Evolutionary conservation across 768 basidiomycete species (phyloP), one percentile per base, ranked within the genome.

Genomic region (Kwoniella botswanensis): DNA sequence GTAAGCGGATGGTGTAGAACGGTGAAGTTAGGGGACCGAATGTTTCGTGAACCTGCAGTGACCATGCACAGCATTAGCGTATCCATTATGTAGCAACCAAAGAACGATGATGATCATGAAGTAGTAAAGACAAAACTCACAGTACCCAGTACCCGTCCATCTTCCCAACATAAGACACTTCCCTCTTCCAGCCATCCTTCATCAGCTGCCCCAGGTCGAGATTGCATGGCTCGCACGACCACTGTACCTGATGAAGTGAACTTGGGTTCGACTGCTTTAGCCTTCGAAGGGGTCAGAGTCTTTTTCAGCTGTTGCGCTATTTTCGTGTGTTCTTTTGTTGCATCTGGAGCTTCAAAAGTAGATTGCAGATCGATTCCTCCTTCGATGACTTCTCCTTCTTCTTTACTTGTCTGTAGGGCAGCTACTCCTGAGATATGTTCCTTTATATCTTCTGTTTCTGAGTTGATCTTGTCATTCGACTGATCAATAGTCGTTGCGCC

Each of bases 1-100:
- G 91, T 83, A 95, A 93, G 77, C 90, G 90, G 73, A 98, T 86
- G 76, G 93, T 91, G 81, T 98, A 98, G 68, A 96, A 85, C 6
- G 96, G 96, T 70, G 92, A 90, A 21, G 88, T 87, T 10, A 95
- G 93, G 2, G 96, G 94, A 11, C 96, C 96, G 84, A 98, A 98
- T 0, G 95, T 97, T 84, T 98, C 96, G 80, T 91, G 92, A 63
- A 98, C 86, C 93, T 95, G 82, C 11, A 73, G 75, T 62, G 3
- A 41, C 21, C 4, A 24, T 0, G 9, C 4, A 29, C 17, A 56
- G 46, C 71, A 4, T 26, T 26, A 26, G 26, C 26, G 26, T 26
- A 26, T 26, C 26, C 26, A 26, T 26, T 26, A 26, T 26, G 26
- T 26, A 2, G 2, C 26, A 26, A 26, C 26, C 3, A 4, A 26